A percentile compares a stretch with the other conserved stretches of the same genome.
Evolutionary conservation across 1,284 basidiomycete species (phyloP).

Genomic region (Boletus sp.): DNA sequence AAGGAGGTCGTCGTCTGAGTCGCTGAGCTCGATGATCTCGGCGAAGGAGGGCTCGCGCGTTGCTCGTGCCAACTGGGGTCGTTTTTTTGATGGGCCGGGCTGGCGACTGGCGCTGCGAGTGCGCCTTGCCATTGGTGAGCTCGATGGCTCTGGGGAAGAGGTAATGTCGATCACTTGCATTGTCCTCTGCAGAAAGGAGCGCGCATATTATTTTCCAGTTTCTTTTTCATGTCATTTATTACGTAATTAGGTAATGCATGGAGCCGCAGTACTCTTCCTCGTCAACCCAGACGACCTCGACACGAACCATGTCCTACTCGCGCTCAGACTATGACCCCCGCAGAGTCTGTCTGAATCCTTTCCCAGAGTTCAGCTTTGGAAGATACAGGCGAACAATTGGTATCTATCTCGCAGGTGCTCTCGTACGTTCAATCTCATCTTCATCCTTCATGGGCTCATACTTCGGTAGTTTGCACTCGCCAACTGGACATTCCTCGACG

Average conservation of each 20-base stretch:
- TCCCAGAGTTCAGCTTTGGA: constrained; percentile 58
- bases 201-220: not conserved
- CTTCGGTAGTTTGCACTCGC: constrained; percentile 78
- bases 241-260: constrained; percentile 13
- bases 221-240: constrained; percentile 10
- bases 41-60: constrained; percentile 6
- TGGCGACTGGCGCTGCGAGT: constrained; percentile 23
- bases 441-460: not conserved
- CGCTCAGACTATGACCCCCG: constrained; percentile 84
- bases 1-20: constrained; percentile 25
- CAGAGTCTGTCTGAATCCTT: constrained; percentile 76
- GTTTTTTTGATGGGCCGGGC: constrained; percentile 17
- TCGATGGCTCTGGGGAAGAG: constrained; percentile 27
- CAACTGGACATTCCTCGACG: constrained; percentile 96
- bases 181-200: not conserved
- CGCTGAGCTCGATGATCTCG: constrained; percentile 30
- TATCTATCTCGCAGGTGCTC: constrained; percentile 86
- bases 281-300: not conserved
- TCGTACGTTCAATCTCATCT: constrained; percentile 55
- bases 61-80: constrained; percentile 2
- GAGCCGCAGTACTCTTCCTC: constrained; percentile 7
- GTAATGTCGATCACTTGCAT: constrained; percentile 28
- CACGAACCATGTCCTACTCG: constrained; percentile 28
- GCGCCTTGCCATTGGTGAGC: constrained; percentile 7
- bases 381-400: constrained; percentile 78